Percentiles rank a stretch among this genome's conserved stretches.
Conservation (phyloP, 306 rosid species). For the Lathyrus tuberosus region DNA sequence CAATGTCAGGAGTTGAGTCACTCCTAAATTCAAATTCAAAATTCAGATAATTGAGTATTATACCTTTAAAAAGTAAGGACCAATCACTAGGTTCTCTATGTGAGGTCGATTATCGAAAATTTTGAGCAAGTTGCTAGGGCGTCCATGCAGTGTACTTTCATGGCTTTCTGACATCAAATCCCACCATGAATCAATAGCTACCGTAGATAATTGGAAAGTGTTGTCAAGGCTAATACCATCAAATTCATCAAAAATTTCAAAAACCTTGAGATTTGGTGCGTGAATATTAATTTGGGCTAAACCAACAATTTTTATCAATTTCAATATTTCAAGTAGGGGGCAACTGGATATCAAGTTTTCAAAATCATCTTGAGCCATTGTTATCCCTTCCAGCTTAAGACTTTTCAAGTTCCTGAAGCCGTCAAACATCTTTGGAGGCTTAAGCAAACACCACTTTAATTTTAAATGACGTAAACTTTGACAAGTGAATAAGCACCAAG, state of each 20-base stretch:
- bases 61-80: neutral
- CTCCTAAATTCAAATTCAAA: too few relatives aligned
- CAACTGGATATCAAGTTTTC: neutral
- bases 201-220: neutral
- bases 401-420: neutral
- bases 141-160: neutral
- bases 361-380: neutral
- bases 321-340: neutral
- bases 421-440: conserved; percentile 20
- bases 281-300: neutral
- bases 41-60: too few relatives aligned
- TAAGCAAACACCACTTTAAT: neutral
- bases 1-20: too few relatives aligned
- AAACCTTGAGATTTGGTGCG: neutral
- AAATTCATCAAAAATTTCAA: neutral
- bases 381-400: neutral
- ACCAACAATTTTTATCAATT: neutral
- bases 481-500: neutral
- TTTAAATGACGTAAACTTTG: neutral
- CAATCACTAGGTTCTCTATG: neutral
- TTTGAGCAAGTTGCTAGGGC: neutral
- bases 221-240: neutral
- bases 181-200: neutral
- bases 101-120: neutral
- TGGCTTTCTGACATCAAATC: neutral